These are phyloP conservation scores for Nitzschia palea DNA, from an alignment of 108 stramenopile species.

Conservation along the genomic window DNA sequence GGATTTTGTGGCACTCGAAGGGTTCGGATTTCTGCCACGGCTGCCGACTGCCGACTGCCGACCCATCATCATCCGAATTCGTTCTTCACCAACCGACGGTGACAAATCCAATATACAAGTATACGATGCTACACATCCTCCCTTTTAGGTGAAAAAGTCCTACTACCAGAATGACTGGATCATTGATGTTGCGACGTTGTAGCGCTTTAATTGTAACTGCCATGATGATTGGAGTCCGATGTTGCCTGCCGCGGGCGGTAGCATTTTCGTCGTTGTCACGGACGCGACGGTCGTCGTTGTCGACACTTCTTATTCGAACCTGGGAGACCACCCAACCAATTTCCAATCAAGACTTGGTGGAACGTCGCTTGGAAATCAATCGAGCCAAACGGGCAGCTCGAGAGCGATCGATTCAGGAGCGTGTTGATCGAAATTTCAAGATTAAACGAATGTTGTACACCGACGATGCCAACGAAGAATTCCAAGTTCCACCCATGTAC, in stretches of 20 bases:
- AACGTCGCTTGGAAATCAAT: conserved; percentile 52
- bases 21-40: no score
- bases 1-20: no score
- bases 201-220: neutral
- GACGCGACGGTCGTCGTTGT: neutral
- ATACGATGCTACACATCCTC: no score
- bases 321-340: neutral
- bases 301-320: neutral
- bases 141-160: no score
- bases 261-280: neutral
- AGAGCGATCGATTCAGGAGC: conserved; percentile 45
- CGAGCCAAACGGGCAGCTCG: conserved; percentile 49
- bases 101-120: no score
- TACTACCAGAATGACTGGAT: no score
- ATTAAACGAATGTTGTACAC: conserved; percentile 47
- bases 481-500: conserved; percentile 55
- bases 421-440: conserved; percentile 45
- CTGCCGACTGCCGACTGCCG: no score
- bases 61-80: no score
- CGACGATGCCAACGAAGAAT: conserved; percentile 4
- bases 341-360: conserved; percentile 56
- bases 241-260: neutral
- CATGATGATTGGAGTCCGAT: neutral
- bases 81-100: no score
- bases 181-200: neutral